These are phyloP conservation scores for Cryptococcus sp. DNA, from an alignment of 1,284 basidiomycete genomes.

Conservation along the genomic window DNA sequence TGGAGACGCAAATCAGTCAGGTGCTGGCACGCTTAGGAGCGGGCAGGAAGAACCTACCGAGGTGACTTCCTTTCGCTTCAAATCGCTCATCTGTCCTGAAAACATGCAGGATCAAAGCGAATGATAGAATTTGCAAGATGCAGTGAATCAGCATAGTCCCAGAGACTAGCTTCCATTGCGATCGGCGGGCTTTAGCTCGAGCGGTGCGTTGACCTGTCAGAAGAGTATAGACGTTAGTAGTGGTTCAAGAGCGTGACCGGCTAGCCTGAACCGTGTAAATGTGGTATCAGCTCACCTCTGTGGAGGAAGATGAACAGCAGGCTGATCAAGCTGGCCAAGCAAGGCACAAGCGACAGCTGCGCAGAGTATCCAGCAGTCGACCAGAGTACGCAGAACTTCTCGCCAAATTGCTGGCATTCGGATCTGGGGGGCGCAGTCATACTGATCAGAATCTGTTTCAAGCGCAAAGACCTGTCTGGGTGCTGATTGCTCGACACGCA, in stretches of 20 bases:
- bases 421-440: slow-evolving; percentile 30
- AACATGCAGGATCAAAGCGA: slow-evolving; percentile 47
- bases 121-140: slow-evolving; percentile 42
- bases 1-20: slow-evolving; percentile 5
- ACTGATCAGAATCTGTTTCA: too few relatives aligned
- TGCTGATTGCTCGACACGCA: neutral
- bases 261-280: neutral
- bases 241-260: neutral
- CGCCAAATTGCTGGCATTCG: slow-evolving; percentile 50
- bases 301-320: slow-evolving; percentile 53
- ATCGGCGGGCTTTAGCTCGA: slow-evolving; percentile 47
- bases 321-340: slow-evolving; percentile 46
- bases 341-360: slow-evolving; percentile 50
- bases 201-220: slow-evolving; percentile 40
- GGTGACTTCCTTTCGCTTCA: slow-evolving; percentile 34
- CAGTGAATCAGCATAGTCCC: slow-evolving; percentile 51
- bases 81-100: slow-evolving; percentile 51
- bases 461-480: too few relatives aligned
- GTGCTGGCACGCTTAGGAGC: neutral
- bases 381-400: slow-evolving; percentile 50
- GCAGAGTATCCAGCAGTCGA: slow-evolving; percentile 49
- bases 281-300: slow-evolving; percentile 30
- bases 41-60: slow-evolving; percentile 31
- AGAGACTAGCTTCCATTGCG: slow-evolving; percentile 54
- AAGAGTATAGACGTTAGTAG: neutral